Evolutionary conservation across 1,139 yeast genomes (phyloP).

Genomic region (Scheffersomyces stambukii): DNA sequence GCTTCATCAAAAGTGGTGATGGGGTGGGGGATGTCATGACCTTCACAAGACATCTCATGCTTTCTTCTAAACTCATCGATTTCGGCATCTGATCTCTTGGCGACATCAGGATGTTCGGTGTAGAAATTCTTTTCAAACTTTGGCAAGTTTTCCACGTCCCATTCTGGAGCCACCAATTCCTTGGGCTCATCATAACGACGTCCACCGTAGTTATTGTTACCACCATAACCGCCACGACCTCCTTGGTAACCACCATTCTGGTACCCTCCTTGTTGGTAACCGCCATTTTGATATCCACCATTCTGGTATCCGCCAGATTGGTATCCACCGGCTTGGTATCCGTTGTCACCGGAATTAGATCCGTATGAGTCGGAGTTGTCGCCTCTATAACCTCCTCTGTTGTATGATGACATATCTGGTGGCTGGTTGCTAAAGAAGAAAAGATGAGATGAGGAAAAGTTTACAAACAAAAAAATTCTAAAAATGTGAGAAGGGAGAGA

Average conservation of each 20-base stretch:
- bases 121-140: constrained; percentile 94
- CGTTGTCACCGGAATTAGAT: constrained; percentile 13
- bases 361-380: constrained; percentile 13
- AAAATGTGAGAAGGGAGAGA: not conserved
- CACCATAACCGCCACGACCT: constrained; percentile 28
- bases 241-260: constrained; percentile 22
- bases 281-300: constrained; percentile 9
- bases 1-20: constrained; percentile 91
- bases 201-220: constrained; percentile 19
- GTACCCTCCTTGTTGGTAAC: constrained; percentile 5
- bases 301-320: constrained; percentile 11
- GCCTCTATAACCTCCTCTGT: constrained; percentile 13
- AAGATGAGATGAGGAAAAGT: not conserved
- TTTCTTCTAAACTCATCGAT: constrained; percentile 71
- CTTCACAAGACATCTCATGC: constrained; percentile 81
- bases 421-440: constrained; percentile 3
- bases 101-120: constrained; percentile 75
- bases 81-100: constrained; percentile 70
- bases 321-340: constrained; percentile 16
- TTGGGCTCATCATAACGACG: constrained; percentile 40
- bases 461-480: constrained; percentile 5
- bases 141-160: constrained; percentile 76
- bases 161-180: constrained; percentile 64
- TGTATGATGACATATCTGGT: constrained; percentile 2
- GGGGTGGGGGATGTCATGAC: constrained; percentile 90